phyloP scores from a whole-genome alignment of 2,329 filamentous ascomycete genomes.

The Talaromyces sp. region DNA sequence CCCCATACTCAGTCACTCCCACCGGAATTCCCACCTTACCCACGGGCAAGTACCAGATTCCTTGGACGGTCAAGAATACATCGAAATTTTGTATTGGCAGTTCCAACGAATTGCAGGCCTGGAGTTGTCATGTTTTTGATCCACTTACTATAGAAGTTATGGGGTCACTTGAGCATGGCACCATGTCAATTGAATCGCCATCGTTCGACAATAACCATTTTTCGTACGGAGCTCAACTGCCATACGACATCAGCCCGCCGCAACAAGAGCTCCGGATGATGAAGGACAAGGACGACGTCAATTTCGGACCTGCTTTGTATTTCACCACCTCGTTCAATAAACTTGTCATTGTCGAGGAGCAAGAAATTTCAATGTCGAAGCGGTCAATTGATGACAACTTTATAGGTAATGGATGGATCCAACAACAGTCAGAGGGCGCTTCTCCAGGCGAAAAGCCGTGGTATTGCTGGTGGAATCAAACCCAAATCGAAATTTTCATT shows the following conservation, averaged over 20 bases:
- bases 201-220: conserved; percentile 33
- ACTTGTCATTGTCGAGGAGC: conserved; percentile 49
- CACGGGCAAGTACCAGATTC: conserved; percentile 46
- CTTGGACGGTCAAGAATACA: conserved; percentile 42
- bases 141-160: conserved; percentile 29
- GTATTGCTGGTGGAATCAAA: conserved; percentile 67
- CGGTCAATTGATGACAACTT: conserved; percentile 19
- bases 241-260: conserved; percentile 34
- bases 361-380: conserved; percentile 21
- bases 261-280: conserved; percentile 50
- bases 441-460: conserved; percentile 58
- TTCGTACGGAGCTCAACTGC: conserved; percentile 59
- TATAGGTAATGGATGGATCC: conserved; percentile 17
- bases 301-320: conserved; percentile 58
- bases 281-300: conserved; percentile 51
- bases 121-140: conserved; percentile 42
- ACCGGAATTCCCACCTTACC: conserved; percentile 41
- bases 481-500: conserved; percentile 61
- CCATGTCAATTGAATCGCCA: conserved; percentile 35
- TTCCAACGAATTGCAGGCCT: conserved; percentile 41
- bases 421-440: conserved; percentile 36
- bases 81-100: conserved; percentile 44
- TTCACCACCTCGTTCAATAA: conserved; percentile 61
- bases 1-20: conserved; percentile 43
- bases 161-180: conserved; percentile 19